Evolutionary conservation across 2,329 filamentous ascomycete genomes (phyloP), one percentile per base, ranked within the genome.

Genomic region (Fusarium vanettenii): DNA sequence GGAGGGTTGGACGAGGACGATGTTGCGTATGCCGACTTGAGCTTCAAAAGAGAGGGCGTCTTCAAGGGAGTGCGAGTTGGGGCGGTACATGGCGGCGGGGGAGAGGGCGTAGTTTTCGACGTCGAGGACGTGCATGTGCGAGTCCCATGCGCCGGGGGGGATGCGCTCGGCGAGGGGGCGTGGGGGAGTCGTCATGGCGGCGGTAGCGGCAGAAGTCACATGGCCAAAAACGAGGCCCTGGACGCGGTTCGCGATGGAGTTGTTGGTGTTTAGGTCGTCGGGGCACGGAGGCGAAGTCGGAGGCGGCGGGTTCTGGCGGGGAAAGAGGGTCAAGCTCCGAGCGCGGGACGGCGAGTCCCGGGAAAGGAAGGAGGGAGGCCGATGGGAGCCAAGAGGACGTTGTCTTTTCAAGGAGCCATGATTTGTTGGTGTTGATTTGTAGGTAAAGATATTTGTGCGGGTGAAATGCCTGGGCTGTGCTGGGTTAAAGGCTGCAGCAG

Each of bases 71-170:
- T 90, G 86, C 14, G 84, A 74, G 4, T 79, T 78, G 4, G 90
- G 89, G 20, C 80, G 81, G 80, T 92, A 92, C 70, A 83, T 81
- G 37, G 90, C 89, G 33, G 82, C 77, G 9, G 83, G 70, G 29
- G 84, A 81, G 10, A 91, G 79, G 1, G 88, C 86, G 76, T 88
- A 92, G 9, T 79, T 79, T 22, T 81, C 76, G 0, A 88, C 89
- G 62, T 91, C 88, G 59, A 91, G 84, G 37, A 92, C 86, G 78
- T 92, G 91, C 88, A 92, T 92, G 79, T 92, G 90, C 60, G 86
- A 88, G 78, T 91, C 89, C 89, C 90, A 92, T 66, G 89, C 84
- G 16, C 83, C 82, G 16, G 71, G 67, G 5, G 87, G 86, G 64
- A 87, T 83, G n/a, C 67, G 70, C 22, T 67, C 59, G 11, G 67